Conservation (phyloP, 495 filamentous ascomycete genomes). For the Penicillium bovifimosum region DNA sequence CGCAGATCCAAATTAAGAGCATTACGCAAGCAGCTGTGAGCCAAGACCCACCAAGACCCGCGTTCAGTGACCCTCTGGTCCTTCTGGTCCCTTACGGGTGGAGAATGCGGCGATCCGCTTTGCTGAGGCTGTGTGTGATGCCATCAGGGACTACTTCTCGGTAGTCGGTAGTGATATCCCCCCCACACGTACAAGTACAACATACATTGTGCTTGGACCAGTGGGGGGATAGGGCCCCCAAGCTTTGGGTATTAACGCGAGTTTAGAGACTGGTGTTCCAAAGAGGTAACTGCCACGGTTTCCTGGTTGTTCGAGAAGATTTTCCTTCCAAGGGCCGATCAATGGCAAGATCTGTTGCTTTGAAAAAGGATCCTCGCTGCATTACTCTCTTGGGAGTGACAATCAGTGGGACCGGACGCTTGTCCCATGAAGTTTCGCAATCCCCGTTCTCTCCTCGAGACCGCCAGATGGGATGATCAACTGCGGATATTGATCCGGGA, state of each 20-base stretch:
- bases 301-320: slow-evolving; percentile 4
- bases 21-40: slow-evolving; percentile 43
- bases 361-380: slow-evolving; percentile 16
- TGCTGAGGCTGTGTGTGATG: slow-evolving; percentile 29
- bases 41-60: slow-evolving; percentile 32
- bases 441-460: slow-evolving; percentile 9
- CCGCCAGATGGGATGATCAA: slow-evolving; percentile 12
- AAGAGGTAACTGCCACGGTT: neutral
- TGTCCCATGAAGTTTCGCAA: slow-evolving; percentile 2
- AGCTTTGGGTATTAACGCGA: neutral
- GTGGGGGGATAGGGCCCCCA: slow-evolving; percentile 4
- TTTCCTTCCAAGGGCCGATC: slow-evolving; percentile 6
- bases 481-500: slow-evolving; percentile 5
- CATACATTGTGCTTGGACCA: slow-evolving; percentile 7
- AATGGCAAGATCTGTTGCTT: neutral
- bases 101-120: slow-evolving; percentile 41
- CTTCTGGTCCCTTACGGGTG: slow-evolving; percentile 42
- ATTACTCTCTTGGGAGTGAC: slow-evolving; percentile 19
- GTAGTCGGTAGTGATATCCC: too few species aligned
- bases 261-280: neutral
- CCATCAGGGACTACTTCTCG: slow-evolving; percentile 21
- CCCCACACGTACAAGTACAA: slow-evolving; percentile 18
- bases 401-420: slow-evolving; percentile 29
- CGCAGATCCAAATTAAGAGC: slow-evolving; percentile 40
- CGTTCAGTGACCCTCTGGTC: slow-evolving; percentile 35